Conservation (phyloP, 179 eudicot species). For the Silene vulgaris region DNA sequence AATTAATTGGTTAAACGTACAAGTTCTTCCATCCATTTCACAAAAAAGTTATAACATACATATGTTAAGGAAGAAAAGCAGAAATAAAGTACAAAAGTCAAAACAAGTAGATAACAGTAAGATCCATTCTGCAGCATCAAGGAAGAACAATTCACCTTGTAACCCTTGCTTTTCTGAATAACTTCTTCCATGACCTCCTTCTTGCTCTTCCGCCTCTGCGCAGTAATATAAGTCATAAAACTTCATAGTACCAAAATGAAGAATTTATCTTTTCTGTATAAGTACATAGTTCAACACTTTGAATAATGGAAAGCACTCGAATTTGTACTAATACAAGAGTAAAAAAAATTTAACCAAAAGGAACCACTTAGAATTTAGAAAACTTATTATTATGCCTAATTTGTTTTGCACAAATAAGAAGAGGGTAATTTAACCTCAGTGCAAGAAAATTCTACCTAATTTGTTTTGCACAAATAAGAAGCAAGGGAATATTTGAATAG, state of each 20-base stretch:
- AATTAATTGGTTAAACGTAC: neutral
- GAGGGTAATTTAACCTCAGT: too few relatives aligned
- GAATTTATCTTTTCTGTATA: neutral
- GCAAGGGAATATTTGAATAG: neutral
- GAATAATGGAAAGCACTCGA: constrained; percentile 14
- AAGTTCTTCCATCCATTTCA: neutral
- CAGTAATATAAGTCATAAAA: neutral
- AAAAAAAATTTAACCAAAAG: neutral
- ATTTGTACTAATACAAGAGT: neutral
- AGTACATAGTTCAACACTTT: constrained; percentile 7
- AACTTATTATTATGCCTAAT: neutral
- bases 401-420: neutral
- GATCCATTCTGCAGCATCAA: neutral
- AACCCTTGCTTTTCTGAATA: constrained; percentile 76
- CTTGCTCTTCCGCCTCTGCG: constrained; percentile 77
- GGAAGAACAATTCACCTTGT: constrained; percentile 48
- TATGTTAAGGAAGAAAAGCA: neutral
- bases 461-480: neutral
- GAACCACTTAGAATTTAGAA: neutral
- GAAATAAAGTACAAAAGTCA: neutral
- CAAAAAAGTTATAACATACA: neutral
- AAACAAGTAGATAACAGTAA: neutral
- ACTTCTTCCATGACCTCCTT: constrained; percentile 86
- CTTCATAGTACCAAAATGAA: neutral
- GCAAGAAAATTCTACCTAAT: too few relatives aligned